Evolutionary conservation across 2,329 filamentous ascomycete genomes (phyloP).

Genomic region (Clarireedia homoeocarpa): DNA sequence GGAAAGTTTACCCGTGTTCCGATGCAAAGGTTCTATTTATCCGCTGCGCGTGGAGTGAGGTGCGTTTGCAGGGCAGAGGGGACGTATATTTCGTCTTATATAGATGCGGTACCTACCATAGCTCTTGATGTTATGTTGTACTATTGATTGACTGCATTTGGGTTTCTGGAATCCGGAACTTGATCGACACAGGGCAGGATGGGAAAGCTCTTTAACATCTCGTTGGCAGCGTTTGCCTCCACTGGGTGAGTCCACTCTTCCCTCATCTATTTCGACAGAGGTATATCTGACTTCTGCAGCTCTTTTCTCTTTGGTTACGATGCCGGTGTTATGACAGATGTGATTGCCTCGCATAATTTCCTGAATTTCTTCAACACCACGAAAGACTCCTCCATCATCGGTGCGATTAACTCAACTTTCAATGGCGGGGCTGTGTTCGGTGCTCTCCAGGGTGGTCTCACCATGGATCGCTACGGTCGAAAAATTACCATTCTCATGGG

Average conservation of each 20-base stretch:
- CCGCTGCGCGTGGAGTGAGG: background rate
- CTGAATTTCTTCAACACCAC: conserved; percentile 30
- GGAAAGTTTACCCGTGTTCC: conserved; percentile 1
- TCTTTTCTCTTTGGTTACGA: conserved; percentile 34
- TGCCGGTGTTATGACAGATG: conserved; percentile 30
- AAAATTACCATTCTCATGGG: conserved; percentile 51
- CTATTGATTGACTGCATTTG: background rate
- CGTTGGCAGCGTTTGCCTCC: conserved; percentile 35
- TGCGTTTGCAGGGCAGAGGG: background rate
- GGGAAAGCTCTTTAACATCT: conserved; percentile 36
- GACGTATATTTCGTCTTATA: background rate
- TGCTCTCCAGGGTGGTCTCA: conserved; percentile 35
- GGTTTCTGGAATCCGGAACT: background rate
- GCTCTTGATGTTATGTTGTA: background rate
- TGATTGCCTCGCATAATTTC: conserved; percentile 24
- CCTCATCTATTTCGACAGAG: background rate
- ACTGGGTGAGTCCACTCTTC: conserved; percentile 26
- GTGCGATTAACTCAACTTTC: conserved; percentile 57
- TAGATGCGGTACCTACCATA: conserved; percentile 1
- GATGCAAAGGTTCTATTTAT: conserved; percentile 1
- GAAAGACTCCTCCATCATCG: conserved; percentile 28
- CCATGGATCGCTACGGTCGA: conserved; percentile 50
- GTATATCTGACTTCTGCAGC: conserved; percentile 16
- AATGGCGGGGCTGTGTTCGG: conserved; percentile 49
- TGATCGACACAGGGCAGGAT: conserved; percentile 20